Conservation (phyloP, 495 filamentous ascomycete species). For the Thermothielavioides terrestris region DNA sequence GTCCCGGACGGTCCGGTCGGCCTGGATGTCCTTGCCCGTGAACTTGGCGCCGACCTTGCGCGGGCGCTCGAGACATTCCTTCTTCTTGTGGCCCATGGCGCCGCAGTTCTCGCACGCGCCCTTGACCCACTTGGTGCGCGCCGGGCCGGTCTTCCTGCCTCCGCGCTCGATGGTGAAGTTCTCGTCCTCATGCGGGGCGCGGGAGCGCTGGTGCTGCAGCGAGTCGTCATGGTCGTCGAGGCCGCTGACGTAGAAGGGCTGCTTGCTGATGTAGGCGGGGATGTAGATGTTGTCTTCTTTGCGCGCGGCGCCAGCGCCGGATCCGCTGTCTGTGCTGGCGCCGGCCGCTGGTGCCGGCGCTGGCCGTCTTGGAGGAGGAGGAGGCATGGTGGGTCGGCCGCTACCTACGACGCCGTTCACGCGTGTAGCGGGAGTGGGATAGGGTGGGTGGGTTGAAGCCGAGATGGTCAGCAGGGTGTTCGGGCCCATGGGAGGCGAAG, state of each 20-base stretch:
- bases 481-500: no score
- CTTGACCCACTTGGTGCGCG: constrained; percentile 93
- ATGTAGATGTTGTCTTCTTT: constrained; percentile 98
- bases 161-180: constrained; percentile 54
- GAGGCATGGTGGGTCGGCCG: constrained; percentile 5
- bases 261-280: constrained; percentile 93
- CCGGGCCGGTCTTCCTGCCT: constrained; percentile 67
- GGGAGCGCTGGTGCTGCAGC: constrained; percentile 92
- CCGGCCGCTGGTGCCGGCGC: neutral
- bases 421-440: neutral
- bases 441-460: neutral
- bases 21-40: constrained; percentile 88
- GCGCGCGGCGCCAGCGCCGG: constrained; percentile 43
- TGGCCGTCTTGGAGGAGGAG: constrained; percentile 12
- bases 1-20: constrained; percentile 80
- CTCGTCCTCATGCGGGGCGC: constrained; percentile 49
- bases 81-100: constrained; percentile 89
- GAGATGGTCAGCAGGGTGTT: no score
- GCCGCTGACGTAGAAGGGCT: constrained; percentile 90
- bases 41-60: constrained; percentile 85
- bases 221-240: constrained; percentile 72
- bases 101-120: constrained; percentile 98
- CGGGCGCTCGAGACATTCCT: constrained; percentile 84
- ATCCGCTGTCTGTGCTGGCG: constrained; percentile 8
- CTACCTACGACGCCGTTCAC: neutral